A percentile compares a stretch with the other conserved stretches of the same genome.
Conservation (phyloP, 805 yeast species). For the Starmerella roubikii region DNA sequence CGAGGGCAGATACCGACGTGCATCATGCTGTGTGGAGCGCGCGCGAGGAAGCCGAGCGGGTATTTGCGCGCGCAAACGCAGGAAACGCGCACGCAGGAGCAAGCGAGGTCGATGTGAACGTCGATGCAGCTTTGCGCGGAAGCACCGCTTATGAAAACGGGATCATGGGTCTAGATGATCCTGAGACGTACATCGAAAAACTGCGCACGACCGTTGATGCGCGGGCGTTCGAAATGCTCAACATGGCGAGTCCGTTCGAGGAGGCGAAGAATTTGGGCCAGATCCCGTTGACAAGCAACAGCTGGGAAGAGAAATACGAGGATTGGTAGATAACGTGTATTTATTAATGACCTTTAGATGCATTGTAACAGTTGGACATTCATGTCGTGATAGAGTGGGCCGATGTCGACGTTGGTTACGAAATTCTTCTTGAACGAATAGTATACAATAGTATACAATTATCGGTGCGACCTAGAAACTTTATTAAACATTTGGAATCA, state of each 20-base stretch:
- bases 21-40: no score
- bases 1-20: no score
- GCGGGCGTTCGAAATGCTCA: neutral
- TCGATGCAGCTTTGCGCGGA: neutral
- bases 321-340: no score
- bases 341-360: no score
- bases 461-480: no score
- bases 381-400: no score
- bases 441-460: no score
- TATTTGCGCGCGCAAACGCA: neutral
- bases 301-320: slow-evolving; percentile 22
- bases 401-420: no score
- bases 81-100: neutral
- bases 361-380: no score
- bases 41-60: no score
- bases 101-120: neutral
- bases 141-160: neutral
- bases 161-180: slow-evolving; percentile 16
- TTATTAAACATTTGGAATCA: no score
- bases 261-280: slow-evolving; percentile 13
- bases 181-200: slow-evolving; percentile 17
- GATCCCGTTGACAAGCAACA: slow-evolving; percentile 4
- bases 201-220: slow-evolving; percentile 7
- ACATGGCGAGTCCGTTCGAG: slow-evolving; percentile 12
- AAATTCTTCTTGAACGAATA: no score